Percentiles rank a stretch among this genome's conserved stretches.
Evolutionary conservation across 352 stramenopile genomes (phyloP).

Genomic region (Phytophthora pluvialis): DNA sequence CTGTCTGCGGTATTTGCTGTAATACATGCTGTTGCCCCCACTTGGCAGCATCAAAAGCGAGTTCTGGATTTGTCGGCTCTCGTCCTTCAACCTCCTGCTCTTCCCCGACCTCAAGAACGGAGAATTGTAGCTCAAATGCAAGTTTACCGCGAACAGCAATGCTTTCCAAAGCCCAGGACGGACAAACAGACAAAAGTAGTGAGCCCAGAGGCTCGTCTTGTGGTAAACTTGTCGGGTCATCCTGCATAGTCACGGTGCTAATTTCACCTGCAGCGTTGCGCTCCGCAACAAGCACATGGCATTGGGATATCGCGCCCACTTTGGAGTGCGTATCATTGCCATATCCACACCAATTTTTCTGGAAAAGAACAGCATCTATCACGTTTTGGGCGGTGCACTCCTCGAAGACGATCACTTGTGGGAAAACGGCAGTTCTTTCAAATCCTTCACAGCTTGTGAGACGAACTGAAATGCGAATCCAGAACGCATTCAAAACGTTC

Average conservation of each 20-base stretch:
- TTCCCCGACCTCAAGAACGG: slow-evolving; percentile 16
- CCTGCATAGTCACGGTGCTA: not conserved
- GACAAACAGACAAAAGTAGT: not conserved
- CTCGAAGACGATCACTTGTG: slow-evolving; percentile 16
- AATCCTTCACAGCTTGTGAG: slow-evolving; percentile 20
- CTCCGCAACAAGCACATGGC: slow-evolving; percentile 11
- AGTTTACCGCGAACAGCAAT: not conserved
- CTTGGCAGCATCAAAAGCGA: not conserved
- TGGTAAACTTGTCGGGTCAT: not conserved
- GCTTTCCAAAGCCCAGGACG: slow-evolving; percentile 2
- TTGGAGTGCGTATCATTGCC: not conserved
- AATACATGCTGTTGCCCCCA: not conserved
- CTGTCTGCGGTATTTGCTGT: not conserved
- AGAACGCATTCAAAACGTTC: not conserved
- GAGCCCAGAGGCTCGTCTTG: slow-evolving; percentile 21
- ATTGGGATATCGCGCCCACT: slow-evolving; percentile 5
- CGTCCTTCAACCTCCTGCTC: not conserved
- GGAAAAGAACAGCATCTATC: slow-evolving; percentile 49
- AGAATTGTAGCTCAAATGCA: slow-evolving; percentile 23
- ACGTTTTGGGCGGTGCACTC: slow-evolving; percentile 12
- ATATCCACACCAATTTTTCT: slow-evolving; percentile 76
- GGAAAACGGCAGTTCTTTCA: slow-evolving; percentile 15
- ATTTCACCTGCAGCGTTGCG: slow-evolving; percentile 17
- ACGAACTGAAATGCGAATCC: slow-evolving; percentile 16
- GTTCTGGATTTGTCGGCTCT: not conserved